phyloP scores from a whole-genome alignment of 139 green algal genomes.

The Raphidocelis subcapitata region DNA sequence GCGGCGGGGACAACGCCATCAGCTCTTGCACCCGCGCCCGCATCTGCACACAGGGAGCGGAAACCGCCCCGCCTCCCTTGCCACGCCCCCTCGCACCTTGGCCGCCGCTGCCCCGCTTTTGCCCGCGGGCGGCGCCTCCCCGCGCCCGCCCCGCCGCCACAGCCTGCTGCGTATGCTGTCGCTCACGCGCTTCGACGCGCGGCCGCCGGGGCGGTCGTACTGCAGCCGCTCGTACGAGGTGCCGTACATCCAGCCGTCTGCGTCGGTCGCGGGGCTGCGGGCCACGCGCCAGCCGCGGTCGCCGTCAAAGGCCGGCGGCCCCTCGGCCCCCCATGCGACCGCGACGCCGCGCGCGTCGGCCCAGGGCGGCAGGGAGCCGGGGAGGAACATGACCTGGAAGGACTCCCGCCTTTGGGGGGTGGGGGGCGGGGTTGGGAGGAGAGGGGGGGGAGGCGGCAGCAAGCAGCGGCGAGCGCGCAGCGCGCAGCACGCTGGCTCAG shows the following conservation, averaged over 20 bases:
- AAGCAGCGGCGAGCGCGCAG: too few relatives aligned
- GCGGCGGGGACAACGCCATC: too few relatives aligned
- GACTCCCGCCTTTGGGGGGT: not conserved
- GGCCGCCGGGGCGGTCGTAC: constrained; percentile 39
- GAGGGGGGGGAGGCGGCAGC: too few relatives aligned
- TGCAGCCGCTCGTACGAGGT: constrained; percentile 46
- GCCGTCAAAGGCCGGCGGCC: not conserved
- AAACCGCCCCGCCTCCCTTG: too few relatives aligned
- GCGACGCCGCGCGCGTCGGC: constrained; percentile 12
- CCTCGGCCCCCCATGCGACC: not conserved
- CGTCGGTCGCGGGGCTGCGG: constrained; percentile 46
- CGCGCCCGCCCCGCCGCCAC: constrained; percentile 30
- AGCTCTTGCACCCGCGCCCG: too few relatives aligned
- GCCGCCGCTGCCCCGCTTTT: constrained; percentile 4
- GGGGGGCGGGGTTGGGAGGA: too few relatives aligned
- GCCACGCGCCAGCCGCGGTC: constrained; percentile 40
- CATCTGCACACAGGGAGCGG: too few relatives aligned
- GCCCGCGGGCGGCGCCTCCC: constrained; percentile 7
- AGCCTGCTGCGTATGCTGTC: constrained; percentile 50
- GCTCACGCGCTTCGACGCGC: constrained; percentile 53
- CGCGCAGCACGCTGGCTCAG: too few relatives aligned
- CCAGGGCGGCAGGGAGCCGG: constrained; percentile 19
- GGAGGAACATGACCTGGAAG: not conserved
- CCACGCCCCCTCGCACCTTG: not conserved
- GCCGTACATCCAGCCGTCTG: constrained; percentile 62